Percentiles rank a stretch among this genome's conserved stretches.
Evolutionary conservation across 352 stramenopile genomes (phyloP).

Genomic region (Blastocystis sp.): DNA sequence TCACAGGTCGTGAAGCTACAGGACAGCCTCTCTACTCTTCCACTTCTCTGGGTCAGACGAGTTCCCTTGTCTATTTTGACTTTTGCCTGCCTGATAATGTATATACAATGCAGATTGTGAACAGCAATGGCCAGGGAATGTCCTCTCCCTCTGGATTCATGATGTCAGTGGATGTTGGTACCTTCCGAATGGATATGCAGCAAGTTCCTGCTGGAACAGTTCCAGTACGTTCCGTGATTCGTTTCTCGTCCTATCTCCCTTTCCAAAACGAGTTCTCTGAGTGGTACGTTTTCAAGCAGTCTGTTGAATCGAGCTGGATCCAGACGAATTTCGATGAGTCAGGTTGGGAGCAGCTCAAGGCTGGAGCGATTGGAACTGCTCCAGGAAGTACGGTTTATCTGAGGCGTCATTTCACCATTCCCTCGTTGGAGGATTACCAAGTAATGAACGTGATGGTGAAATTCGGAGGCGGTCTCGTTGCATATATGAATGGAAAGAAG

Average conservation of each 20-base stretch:
- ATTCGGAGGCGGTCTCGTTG: background rate
- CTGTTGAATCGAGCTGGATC: background rate
- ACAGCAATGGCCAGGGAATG: background rate
- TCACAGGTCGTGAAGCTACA: background rate
- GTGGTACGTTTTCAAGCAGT: background rate
- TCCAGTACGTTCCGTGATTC: background rate
- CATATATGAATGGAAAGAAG: background rate
- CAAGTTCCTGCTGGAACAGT: background rate
- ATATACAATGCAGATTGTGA: background rate
- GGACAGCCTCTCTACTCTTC: background rate
- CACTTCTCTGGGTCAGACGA: background rate
- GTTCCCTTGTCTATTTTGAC: background rate
- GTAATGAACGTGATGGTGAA: slow-evolving; percentile 4
- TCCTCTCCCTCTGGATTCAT: background rate
- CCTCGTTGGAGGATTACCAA: background rate
- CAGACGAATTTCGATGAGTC: background rate
- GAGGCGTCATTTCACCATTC: background rate
- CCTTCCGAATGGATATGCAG: background rate
- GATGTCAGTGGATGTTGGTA: background rate
- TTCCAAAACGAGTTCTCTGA: background rate
- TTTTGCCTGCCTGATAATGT: background rate
- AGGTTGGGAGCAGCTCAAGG: background rate
- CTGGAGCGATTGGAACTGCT: background rate
- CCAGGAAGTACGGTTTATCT: background rate
- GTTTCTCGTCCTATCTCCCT: background rate